These are phyloP conservation scores for Sedum album DNA, from an alignment of 164 flowering plant genomes.

Conservation along the genomic window DNA sequence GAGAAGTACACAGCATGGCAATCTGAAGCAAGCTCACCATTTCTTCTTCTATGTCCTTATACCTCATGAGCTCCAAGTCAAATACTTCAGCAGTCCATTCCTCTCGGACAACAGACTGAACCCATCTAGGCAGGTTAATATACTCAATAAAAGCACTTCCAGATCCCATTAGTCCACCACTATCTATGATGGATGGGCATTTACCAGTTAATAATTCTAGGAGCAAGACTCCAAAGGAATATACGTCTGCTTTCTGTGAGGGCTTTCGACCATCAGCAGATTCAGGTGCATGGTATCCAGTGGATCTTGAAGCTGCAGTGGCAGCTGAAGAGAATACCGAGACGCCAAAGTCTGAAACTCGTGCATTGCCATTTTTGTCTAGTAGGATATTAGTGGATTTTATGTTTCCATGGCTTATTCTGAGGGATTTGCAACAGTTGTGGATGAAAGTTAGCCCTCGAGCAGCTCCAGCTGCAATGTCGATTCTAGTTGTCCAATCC, in stretches of 20 bases:
- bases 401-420: conserved; percentile 65
- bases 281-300: conserved; percentile 82
- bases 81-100: conserved; percentile 98
- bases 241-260: conserved; percentile 65
- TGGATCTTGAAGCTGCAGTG: conserved; percentile 25
- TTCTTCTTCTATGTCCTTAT: conserved; percentile 80
- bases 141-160: conserved; percentile 32
- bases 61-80: conserved; percentile 88
- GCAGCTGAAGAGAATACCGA: conserved; percentile 33
- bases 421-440: conserved; percentile 36
- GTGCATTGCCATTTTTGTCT: conserved; percentile 45
- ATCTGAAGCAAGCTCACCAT: conserved; percentile 86
- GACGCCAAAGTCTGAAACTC: conserved; percentile 63
- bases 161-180: conserved; percentile 18
- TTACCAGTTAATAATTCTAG: conserved; percentile 66
- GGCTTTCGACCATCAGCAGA: conserved; percentile 35
- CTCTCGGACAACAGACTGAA: conserved; percentile 87
- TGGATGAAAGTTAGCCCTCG: conserved; percentile 68
- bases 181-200: conserved; percentile 35
- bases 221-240: conserved; percentile 69
- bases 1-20: conserved; percentile 55
- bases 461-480: conserved; percentile 79
- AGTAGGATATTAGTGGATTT: conserved; percentile 77
- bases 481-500: conserved; percentile 76
- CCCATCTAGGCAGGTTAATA: conserved; percentile 76